Base-by-base conservation (phyloP, 2,329 filamentous ascomycete species). In the Phaeophleospora eucalypticola region DNA sequence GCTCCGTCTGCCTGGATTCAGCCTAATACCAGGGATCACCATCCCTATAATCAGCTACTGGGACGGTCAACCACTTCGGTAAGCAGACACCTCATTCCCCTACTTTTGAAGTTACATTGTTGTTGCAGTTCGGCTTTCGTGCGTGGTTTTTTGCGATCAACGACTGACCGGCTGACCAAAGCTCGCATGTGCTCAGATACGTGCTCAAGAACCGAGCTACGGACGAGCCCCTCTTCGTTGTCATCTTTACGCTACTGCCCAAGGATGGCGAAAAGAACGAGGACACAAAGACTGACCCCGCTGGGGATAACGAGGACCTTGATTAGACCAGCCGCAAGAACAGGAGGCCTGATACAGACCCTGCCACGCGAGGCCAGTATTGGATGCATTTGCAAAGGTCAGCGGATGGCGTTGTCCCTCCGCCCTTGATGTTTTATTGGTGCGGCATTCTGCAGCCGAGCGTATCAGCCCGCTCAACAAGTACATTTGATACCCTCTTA, bases 111-210 rank as follows among this genome's bases (percentile, higher is more conserved):
- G 7, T 6, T 29, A 29, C 24, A 29, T 12, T 29, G 7, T 29
- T 12, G 12, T 29, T 29, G 24, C 24, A 29, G 24, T 29, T 29
- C 24, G 24, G 24, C 24, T 12, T 29, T 29, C 24, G 24, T 29
- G 24, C 24, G 32, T 49, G 55, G 32, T n/a, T 29, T 46, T 17
- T 33, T 29, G 27, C 43, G 6, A 17, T 40, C 38, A 8, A 42
- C 41, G 41, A 56, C 57, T 63, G 53, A 60, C 60, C 35, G 56
- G 50, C 52, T 58, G 52, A 59, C 55, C 47, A 65, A 47, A 87
- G 86, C 75, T 85, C 87, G 74, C 87, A 94, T 71, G 78, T 83
- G 58, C 80, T 94, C 71, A 90, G 90, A 78, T 96, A 97, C 70
- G 88, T 94, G 48, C 78, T 97, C 63, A 91, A 90, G 64, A 87